Conservation (phyloP, 768 basidiomycete genomes). For the Mycena albidolilacea region DNA sequence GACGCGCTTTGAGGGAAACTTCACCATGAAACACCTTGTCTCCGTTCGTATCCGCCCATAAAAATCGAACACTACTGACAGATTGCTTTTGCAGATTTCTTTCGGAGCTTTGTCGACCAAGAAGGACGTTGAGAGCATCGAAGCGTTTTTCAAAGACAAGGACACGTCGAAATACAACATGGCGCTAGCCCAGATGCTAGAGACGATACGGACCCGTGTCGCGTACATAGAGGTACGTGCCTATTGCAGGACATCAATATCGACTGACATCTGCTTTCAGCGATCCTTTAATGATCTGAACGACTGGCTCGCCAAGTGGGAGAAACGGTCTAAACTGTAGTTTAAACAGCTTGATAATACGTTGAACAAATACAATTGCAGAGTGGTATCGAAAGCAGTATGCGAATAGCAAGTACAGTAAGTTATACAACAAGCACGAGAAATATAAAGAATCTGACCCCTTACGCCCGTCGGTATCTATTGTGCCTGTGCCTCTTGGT, state of each 20-base stretch:
- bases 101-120: conserved; percentile 71
- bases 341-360: conserved; percentile 28
- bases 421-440: conserved; percentile 31
- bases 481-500: conserved; percentile 58
- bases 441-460: conserved; percentile 4
- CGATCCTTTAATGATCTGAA: conserved; percentile 72
- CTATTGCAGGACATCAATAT: not conserved
- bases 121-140: conserved; percentile 73
- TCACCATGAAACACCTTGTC: conserved; percentile 67
- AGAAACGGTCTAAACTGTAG: conserved; percentile 45
- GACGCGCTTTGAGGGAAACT: conserved; percentile 81
- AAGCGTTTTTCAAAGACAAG: conserved; percentile 84
- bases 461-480: conserved; percentile 23
- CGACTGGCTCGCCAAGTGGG: conserved; percentile 66
- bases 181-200: conserved; percentile 76
- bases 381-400: conserved; percentile 30
- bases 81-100: conserved; percentile 45
- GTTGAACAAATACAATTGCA: conserved; percentile 41
- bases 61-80: not conserved
- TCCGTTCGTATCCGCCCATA: conserved; percentile 56
- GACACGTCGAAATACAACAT: conserved; percentile 80
- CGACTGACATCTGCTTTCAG: conserved; percentile 48
- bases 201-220: conserved; percentile 72
- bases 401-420: conserved; percentile 29
- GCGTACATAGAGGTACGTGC: conserved; percentile 72